Conservation (phyloP, 2,329 filamentous ascomycete genomes). For the Beauveria pseudobassiana region DNA sequence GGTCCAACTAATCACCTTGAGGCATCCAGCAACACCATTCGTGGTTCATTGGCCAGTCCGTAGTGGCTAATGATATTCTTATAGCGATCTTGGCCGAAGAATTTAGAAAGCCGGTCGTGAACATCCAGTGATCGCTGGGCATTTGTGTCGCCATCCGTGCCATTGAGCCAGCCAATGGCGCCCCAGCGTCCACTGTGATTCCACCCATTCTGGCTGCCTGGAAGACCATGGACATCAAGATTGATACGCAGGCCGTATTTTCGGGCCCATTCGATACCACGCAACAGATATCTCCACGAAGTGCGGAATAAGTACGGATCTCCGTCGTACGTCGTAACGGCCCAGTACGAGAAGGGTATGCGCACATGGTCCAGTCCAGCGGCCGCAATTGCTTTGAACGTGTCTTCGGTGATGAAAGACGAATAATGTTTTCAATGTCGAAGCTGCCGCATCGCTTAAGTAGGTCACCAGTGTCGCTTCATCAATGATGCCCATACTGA, state of each 20-base stretch:
- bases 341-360: conserved; percentile 94
- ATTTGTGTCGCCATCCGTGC: conserved; percentile 74
- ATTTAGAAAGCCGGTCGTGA: conserved; percentile 77
- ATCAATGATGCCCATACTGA: conserved; percentile 63
- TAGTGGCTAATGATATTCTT: conserved; percentile 89
- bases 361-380: conserved; percentile 96
- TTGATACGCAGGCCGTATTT: conserved; percentile 90
- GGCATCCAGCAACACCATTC: conserved; percentile 67
- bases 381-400: conserved; percentile 74
- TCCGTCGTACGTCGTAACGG: conserved; percentile 71
- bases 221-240: conserved; percentile 84
- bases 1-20: conserved; percentile 73
- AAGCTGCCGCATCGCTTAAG: conserved; percentile 58
- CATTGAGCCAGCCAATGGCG: conserved; percentile 78
- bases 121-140: conserved; percentile 76
- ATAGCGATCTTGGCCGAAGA: conserved; percentile 92
- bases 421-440: conserved; percentile 80
- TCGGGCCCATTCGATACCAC: conserved; percentile 87
- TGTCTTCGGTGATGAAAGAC: conserved; percentile 75
- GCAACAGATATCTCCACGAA: conserved; percentile 87
- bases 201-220: conserved; percentile 95
- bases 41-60: conserved; percentile 88
- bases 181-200: conserved; percentile 88
- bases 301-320: conserved; percentile 85
- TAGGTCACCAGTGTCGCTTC: conserved; percentile 73